Percentiles rank a stretch among this genome's conserved stretches.
These are phyloP conservation scores for Phanerochaete sordida DNA, from an alignment of 768 basidiomycete species.

Conservation along the genomic window DNA sequence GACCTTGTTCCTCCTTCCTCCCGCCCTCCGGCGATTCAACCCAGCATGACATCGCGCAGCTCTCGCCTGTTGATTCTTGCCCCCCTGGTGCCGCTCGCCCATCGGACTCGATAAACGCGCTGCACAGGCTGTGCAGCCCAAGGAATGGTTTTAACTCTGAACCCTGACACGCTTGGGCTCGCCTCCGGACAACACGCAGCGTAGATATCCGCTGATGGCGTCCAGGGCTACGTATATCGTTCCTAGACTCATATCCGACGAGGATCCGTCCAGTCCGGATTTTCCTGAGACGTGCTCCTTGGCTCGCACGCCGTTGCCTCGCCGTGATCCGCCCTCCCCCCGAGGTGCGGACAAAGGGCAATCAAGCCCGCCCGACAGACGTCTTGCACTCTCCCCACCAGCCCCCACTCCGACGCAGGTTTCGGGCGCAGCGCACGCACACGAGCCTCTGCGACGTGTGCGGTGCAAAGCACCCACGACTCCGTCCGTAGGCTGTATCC, in stretches of 20 bases:
- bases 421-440: too few relatives aligned
- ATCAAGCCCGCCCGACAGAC: too few relatives aligned
- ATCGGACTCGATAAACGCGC: not conserved
- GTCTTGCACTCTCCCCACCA: too few relatives aligned
- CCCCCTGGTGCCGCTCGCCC: not conserved
- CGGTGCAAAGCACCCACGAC: not conserved
- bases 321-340: too few relatives aligned
- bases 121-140: not conserved
- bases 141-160: not conserved
- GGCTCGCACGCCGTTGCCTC: too few relatives aligned
- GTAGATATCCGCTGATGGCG: not conserved
- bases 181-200: not conserved
- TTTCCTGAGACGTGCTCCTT: not conserved
- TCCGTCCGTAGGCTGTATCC: not conserved
- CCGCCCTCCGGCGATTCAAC: not conserved
- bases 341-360: too few relatives aligned
- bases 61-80: not conserved
- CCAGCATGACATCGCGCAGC: not conserved
- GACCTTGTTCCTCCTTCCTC: not conserved
- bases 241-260: not conserved
- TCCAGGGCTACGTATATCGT: not conserved
- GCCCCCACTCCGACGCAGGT: too few relatives aligned
- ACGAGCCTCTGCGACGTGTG: not conserved
- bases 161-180: not conserved
- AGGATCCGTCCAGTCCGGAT: not conserved